Conservation (phyloP, 495 filamentous ascomycete species). For the Penicillium robsamsonii region DNA sequence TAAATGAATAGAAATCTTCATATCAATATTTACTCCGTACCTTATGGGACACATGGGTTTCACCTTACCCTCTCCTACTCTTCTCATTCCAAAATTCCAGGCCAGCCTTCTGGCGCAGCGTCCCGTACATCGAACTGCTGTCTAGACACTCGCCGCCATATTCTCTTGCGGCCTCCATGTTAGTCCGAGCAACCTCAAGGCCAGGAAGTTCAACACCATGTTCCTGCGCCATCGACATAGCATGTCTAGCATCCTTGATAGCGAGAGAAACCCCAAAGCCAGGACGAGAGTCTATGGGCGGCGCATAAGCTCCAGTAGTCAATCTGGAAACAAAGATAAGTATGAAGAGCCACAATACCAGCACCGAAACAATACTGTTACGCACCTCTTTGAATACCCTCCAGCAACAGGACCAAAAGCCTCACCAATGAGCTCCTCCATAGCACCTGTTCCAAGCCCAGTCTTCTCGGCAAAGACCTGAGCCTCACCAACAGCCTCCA, state of each 20-base stretch:
- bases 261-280: conserved; percentile 47
- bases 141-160: conserved; percentile 45
- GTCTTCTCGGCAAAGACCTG: conserved; percentile 57
- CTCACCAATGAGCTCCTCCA: conserved; percentile 51
- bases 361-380: neutral
- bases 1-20: neutral
- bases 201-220: conserved; percentile 40
- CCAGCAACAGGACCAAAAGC: conserved; percentile 52
- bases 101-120: conserved; percentile 42
- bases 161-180: conserved; percentile 43
- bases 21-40: neutral
- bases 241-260: conserved; percentile 49
- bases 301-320: conserved; percentile 47
- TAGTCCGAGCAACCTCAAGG: conserved; percentile 34
- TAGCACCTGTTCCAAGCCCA: conserved; percentile 47
- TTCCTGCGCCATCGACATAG: conserved; percentile 37
- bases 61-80: conserved; percentile 32
- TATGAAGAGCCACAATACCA: neutral
- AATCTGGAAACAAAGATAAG: conserved; percentile 25
- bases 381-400: conserved; percentile 48
- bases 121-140: conserved; percentile 47
- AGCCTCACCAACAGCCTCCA: conserved; percentile 53
- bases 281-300: conserved; percentile 38
- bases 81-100: conserved; percentile 49
- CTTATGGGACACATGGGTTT: neutral